phyloP scores from a whole-genome alignment of 2,329 filamentous ascomycete genomes.

The Monosporascus sp. region DNA sequence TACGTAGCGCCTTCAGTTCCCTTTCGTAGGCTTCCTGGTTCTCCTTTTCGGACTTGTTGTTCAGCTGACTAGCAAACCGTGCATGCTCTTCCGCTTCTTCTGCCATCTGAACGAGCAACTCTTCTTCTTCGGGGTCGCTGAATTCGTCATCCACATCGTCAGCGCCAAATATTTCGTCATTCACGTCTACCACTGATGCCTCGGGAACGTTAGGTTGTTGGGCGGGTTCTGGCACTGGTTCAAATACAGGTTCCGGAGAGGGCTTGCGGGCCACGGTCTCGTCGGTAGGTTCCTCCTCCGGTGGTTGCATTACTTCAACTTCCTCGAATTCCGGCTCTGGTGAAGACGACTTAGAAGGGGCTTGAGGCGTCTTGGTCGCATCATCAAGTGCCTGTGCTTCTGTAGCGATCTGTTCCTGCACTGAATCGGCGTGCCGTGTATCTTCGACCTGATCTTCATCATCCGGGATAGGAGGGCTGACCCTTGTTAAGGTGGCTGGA shows the following conservation, averaged over 20 bases:
- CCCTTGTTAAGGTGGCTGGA: slow-evolving; percentile 15
- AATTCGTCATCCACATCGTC: slow-evolving; percentile 60
- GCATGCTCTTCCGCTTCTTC: slow-evolving; percentile 91
- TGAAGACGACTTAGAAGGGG: slow-evolving; percentile 12
- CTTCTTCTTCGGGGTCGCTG: slow-evolving; percentile 88
- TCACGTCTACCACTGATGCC: slow-evolving; percentile 7
- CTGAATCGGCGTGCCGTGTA: slow-evolving; percentile 7
- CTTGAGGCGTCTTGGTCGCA: slow-evolving; percentile 1
- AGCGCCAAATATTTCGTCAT: slow-evolving; percentile 45
- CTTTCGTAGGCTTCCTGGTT: slow-evolving; percentile 77
- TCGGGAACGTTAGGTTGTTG: slow-evolving; percentile 5
- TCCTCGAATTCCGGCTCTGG: slow-evolving; percentile 28
- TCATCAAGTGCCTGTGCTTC: slow-evolving; percentile 5
- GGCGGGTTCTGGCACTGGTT: slow-evolving; percentile 7
- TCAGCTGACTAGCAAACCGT: slow-evolving; percentile 82
- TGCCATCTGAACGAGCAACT: slow-evolving; percentile 78
- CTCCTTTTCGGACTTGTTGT: slow-evolving; percentile 64
- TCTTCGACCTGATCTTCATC: slow-evolving; percentile 6
- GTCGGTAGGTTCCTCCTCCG: slow-evolving; percentile 13
- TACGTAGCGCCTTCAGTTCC: slow-evolving; percentile 79
- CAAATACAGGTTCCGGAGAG: slow-evolving; percentile 15
- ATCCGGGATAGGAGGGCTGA: slow-evolving; percentile 12
- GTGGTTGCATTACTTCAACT: slow-evolving; percentile 20
- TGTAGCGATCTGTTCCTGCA: slow-evolving; percentile 10
- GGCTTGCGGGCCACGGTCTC: slow-evolving; percentile 3